Evolutionary conservation across 2,329 filamentous ascomycete genomes (phyloP), one percentile per base, ranked within the genome.

Genomic region (Drechslera avenae): DNA sequence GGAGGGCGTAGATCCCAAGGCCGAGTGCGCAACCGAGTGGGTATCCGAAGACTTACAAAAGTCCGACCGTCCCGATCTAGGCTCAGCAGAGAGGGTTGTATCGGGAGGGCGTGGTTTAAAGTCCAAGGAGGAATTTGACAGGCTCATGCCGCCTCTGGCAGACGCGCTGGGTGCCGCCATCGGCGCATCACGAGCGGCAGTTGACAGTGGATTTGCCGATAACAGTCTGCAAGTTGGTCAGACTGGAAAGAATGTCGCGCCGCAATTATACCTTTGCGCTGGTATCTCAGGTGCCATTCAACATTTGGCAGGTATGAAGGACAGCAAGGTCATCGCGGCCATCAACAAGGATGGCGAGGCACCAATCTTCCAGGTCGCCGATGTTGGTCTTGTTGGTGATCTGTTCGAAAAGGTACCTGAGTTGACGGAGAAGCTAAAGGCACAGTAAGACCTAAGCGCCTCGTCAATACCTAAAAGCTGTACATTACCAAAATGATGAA

Each of bases 231-330:
- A 99, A 78, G 93, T 99, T 60, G 94, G 94, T 37, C 94, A 99
- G 81, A 99, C 94, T 12, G 94, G 94, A 68, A 99, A 99, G 84
- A 96, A 97, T 56, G 93, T 99, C 46, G 94, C 94, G 39, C 94
- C 94, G 52, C 88, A 99, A 75, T 80, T 99, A 54, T 99, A 99
- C 73, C 83, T 99, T 63, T 95, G 91, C 46, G 92, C 93, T 10
- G 94, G 94, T 69, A 97, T 99, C 65, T 96, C 91, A 7, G 94
- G 94, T 46, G 94, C 94, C 17, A 99, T 99, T 64, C 94, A 99
- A 78, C 94, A 99, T 81, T 77, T 99, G 76, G 94, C 94, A 26
- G 94, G 94, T 72, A 99, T 99, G 94, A 99, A 99, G 83, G 94
- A 99, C 73, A 97, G 91, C 81, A 99, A 99, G 81, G 94, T 99